A percentile compares a stretch with the other conserved stretches of the same genome.
Conservation (phyloP, 2,329 filamentous ascomycete genomes). For the Ophiostoma piceae region DNA sequence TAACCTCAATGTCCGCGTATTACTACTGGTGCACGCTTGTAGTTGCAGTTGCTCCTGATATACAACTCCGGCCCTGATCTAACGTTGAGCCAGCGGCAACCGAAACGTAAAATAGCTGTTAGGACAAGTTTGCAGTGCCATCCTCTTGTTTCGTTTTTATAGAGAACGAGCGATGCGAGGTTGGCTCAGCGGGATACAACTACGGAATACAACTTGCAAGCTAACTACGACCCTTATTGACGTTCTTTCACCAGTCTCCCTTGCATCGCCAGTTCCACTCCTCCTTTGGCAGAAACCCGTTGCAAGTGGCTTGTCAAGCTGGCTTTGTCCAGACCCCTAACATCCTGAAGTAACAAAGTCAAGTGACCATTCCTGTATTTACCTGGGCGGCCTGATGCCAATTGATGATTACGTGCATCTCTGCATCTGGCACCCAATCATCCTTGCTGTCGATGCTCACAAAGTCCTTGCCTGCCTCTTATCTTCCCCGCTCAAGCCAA, state of each 20-base stretch:
- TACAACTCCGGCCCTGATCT: neutral
- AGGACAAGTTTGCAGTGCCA: neutral
- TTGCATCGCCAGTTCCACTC: constrained; percentile 3
- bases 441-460: neutral
- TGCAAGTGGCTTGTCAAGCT: neutral
- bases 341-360: neutral
- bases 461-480: neutral
- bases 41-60: neutral
- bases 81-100: neutral
- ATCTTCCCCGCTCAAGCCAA: constrained; percentile 1
- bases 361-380: neutral
- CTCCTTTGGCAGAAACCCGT: neutral
- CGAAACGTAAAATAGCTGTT: neutral
- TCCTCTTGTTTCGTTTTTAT: neutral
- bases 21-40: neutral
- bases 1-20: neutral
- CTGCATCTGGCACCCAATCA: constrained; percentile 1
- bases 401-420: constrained; percentile 2
- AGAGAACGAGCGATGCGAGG: neutral
- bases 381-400: neutral
- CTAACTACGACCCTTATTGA: neutral
- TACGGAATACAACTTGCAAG: neutral
- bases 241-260: constrained; percentile 1
- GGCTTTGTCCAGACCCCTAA: neutral
- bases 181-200: neutral